Percentiles rank a stretch among this genome's conserved stretches.
These are phyloP conservation scores for Zygotorulaspora florentina DNA, from an alignment of 805 yeast species.

Conservation along the genomic window DNA sequence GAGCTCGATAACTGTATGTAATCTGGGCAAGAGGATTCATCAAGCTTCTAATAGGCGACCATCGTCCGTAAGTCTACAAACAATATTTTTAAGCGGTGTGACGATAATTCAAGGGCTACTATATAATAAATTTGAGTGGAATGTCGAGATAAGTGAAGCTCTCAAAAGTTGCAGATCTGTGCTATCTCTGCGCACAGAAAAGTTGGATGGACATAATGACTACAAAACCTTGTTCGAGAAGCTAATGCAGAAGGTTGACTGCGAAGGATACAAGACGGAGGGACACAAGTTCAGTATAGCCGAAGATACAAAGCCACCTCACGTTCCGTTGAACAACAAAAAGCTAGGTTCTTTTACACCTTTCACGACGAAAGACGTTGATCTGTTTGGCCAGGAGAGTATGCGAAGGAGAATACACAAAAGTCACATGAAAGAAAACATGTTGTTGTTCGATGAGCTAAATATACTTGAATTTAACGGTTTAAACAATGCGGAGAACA, in stretches of 20 bases:
- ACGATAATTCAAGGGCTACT: background rate
- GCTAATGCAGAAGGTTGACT: background rate
- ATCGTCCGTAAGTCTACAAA: background rate
- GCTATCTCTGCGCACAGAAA: background rate
- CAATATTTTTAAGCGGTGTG: background rate
- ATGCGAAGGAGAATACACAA: background rate
- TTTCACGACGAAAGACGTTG: background rate
- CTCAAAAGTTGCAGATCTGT: background rate
- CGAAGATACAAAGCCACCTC: background rate
- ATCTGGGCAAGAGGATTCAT: background rate
- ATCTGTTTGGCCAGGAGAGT: background rate
- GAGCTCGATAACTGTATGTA: background rate
- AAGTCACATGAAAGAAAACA: background rate
- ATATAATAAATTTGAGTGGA: background rate
- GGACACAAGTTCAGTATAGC: background rate
- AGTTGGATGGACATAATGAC: background rate
- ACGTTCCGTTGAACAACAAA: background rate
- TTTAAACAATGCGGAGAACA: background rate
- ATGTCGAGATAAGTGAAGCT: background rate
- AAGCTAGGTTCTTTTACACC: background rate
- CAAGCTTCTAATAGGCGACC: background rate
- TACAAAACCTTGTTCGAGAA: background rate
- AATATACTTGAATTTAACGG: background rate
- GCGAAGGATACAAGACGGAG: background rate
- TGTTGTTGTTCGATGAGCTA: background rate